Base-by-base conservation (phyloP, 2,329 filamentous ascomycete genomes). In the Pyricularia grisea region DNA sequence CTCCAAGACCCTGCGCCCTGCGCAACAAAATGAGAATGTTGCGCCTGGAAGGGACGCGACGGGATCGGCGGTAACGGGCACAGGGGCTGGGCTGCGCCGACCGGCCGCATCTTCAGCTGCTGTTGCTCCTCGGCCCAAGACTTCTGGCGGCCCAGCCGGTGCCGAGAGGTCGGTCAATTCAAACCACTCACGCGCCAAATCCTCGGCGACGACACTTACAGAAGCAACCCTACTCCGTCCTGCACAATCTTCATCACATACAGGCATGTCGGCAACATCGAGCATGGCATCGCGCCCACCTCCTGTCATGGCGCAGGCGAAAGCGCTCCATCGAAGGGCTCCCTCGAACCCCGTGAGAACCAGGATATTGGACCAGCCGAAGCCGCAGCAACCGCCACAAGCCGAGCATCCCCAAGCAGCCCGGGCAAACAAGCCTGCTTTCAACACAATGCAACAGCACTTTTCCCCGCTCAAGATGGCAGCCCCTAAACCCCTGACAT, bases 381-480 rank as follows among this genome's bases (percentile, higher is more conserved):
- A 64, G 30, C 68, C 31, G 58, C 68, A 31, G 61, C 70, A 28
- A 63, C 65, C 14, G 27, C 12, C 58, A 25, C 65, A 68, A 36
- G 65, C 70, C 23, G 20, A 12, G 12, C 69, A 68, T 20, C 60
- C 64, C 12, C 20, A 36, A 23, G 33, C 71, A 6, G 42, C 68
- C 28, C 28, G 42, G 27, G 30, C n/a, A 64, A 42, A 79, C 30
- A 83, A 84, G 10, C 86, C 87, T 0, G 79, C 83, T 65, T 90
- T 90, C 77, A 85, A 82, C 66, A 89, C 85, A 0, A 83, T 87
- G 58, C 88, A 91, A 72, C 88, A 91, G 72, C 87, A 90, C 78
- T 90, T 86, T 78, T 89, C 87, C 31, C 89, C 89, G 0, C 85
- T 85, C 64, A 90, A 90, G 74, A 81, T 81, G 4, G 78, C 82